Conservation (phyloP, 1,139 yeast species). For the Taphrina wiesneri region DNA sequence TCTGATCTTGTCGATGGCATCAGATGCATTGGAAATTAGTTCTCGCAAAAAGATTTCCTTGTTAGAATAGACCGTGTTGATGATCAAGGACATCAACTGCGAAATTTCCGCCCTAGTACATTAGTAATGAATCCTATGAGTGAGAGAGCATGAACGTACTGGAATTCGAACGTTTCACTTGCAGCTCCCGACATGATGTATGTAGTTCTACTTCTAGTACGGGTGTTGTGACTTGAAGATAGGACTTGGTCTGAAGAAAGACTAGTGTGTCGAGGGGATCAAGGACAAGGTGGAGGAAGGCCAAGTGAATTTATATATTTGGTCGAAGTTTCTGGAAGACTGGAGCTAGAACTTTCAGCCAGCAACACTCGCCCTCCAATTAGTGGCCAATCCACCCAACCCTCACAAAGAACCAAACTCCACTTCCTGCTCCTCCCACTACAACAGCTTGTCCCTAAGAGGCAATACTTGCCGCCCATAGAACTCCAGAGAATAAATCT, state of each 20-base stretch:
- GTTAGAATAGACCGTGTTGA: constrained; percentile 99
- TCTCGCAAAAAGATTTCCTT: constrained; percentile 99
- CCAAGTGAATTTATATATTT: constrained; percentile 1
- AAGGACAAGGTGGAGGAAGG: background rate
- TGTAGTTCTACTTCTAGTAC: background rate
- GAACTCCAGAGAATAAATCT: background rate
- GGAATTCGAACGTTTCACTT: constrained; percentile 63
- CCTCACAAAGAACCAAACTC: background rate
- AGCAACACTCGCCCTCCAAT: background rate
- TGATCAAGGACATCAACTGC: constrained; percentile 99
- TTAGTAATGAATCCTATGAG: background rate
- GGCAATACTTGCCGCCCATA: too few relatives aligned
- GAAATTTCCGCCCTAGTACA: constrained; percentile 88
- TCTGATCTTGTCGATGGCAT: constrained; percentile 95
- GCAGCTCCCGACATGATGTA: constrained; percentile 10
- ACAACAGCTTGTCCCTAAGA: too few relatives aligned
- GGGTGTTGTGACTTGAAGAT: background rate
- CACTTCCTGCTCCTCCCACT: background rate
- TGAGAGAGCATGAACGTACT: constrained; percentile 43
- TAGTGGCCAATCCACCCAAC: background rate
- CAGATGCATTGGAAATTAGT: constrained; percentile 96
- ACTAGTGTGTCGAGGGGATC: background rate
- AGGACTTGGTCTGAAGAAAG: constrained; percentile 4
- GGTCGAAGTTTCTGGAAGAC: constrained; percentile 13
- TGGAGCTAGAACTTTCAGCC: constrained; percentile 8